phyloP scores from a whole-genome alignment of 2,329 filamentous ascomycete species.

The Paraphaeosphaeria minitans region DNA sequence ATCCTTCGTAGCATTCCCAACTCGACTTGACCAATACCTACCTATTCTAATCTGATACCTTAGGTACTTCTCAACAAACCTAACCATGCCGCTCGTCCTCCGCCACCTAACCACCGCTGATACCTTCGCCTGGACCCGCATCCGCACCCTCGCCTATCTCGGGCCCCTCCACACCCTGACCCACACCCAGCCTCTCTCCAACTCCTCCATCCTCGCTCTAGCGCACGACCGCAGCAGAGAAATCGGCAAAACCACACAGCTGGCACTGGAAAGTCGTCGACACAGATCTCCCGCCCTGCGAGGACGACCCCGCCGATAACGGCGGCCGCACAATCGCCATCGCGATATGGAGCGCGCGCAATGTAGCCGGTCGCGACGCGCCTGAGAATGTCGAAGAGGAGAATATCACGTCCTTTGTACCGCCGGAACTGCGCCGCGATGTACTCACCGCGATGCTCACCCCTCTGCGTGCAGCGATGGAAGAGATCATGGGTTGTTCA shows the following conservation, averaged over 20 bases:
- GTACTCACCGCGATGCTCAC: constrained; percentile 31
- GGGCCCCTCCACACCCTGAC: constrained; percentile 38
- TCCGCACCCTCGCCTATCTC: constrained; percentile 34
- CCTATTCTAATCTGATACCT: no score
- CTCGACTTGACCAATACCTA: no score
- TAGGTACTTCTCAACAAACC: no score
- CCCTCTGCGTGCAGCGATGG: constrained; percentile 28
- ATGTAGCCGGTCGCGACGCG: constrained; percentile 8
- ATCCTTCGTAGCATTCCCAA: no score
- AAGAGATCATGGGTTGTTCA: constrained; percentile 32
- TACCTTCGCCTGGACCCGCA: constrained; percentile 35
- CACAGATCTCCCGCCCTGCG: constrained; percentile 27
- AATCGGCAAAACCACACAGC: constrained; percentile 25
- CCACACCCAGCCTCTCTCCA: constrained; percentile 30
- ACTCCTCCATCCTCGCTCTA: constrained; percentile 30
- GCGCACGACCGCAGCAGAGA: constrained; percentile 31
- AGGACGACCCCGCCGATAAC: constrained; percentile 30
- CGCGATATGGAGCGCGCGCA: constrained; percentile 34
- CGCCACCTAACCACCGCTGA: constrained; percentile 27
- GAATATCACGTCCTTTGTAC: constrained; percentile 72
- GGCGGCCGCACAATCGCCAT: constrained; percentile 35
- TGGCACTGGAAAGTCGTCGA: constrained; percentile 44
- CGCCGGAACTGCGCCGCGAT: constrained; percentile 62
- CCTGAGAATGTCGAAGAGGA: background rate
- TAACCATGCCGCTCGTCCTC: constrained; percentile 32